Evolutionary conservation across 345 rosid genomes (phyloP), one percentile per base, ranked within the genome.

Genomic region (Dimocarpus longan): DNA sequence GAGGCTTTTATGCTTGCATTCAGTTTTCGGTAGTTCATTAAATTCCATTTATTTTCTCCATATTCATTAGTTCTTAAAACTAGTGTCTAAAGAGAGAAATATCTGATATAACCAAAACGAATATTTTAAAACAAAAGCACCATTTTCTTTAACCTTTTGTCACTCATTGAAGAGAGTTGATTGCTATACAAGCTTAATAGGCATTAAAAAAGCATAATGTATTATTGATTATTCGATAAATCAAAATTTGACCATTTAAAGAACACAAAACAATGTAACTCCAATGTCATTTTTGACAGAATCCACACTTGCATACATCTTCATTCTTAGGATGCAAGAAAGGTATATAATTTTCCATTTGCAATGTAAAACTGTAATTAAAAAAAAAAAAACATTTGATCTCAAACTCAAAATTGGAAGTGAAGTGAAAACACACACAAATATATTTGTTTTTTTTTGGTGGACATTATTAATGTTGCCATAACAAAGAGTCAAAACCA

Each of bases 401-500:
- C 64, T 57, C 67, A 74, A 32, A 32, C 37, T 42, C 59, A 59
- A 28, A 66, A 50, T 12, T 71, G 15, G 50, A 26, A 37, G 39
- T 9, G 32, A 70, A 62, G 26, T 21, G 60, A 16, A 48, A 11
- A 1, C 21, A n/a, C 67, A 77, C 70, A 80, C 74, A 15, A 39
- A 65, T 26, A 28, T 32, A 62, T 2, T 66, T 50, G 12, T 13
- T 10, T 48, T 48, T 48, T 32, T 32, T 28, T 28, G 32, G 37
- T 69, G 69, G 52, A 46, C 18, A 74, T 63, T 63, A 74, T 77
- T 86, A 87, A 75, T 85, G 81, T 52, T 88, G 74, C 88, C 91
- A 85, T 73, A 83, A 82, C 15, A 75, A 84, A 63, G 87, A 57
- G 42, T 76, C 92, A 73, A 88, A 88, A 43, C 82, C 85, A 24